Base-by-base conservation (phyloP, 2,329 filamentous ascomycete genomes). In the Apiospora koreana region DNA sequence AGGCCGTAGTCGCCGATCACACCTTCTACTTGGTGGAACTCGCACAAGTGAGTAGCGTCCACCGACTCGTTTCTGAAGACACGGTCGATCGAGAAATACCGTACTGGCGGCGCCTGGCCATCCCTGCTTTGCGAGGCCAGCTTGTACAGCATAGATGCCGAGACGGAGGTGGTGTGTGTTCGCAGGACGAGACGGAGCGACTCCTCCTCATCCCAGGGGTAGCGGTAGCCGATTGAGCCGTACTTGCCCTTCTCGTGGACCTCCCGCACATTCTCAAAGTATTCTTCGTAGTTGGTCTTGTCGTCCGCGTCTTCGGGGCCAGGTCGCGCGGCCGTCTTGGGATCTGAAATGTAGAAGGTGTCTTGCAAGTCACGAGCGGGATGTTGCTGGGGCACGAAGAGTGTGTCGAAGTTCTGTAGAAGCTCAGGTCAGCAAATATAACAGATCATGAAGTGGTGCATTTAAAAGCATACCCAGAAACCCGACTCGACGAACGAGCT, bases 21-120 rank as follows among this genome's bases (percentile, higher is more conserved):
- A 82, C 96, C 96, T 83, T 99, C 96, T 43, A 98, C 94, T 81
- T 99, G 96, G 84, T 99, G 96, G 87, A 99, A 99, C 82, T 99
- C 96, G 48, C 94, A 95, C 78, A 99, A 83, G 86, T 99, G 96
- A 10, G 96, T 99, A 18, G 95, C 95, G 79, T 99, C 96, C 71
- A 99, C 95, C 2, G 94, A 94, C 83, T 99, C 96, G 82, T 99
- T 99, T 75, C 73, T 91, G 91, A 99, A 99, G 72, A 99, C 96
- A 69, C 96, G 91, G 83, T 99, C 96, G 80, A 99, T 99, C 72
- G 94, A 97, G 86, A 99, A 99, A 86, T 97, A 98, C 72, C 95
- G 91, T n/a, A 94, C 94, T 45, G 89, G 87, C 21, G 87, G 88
- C 65, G 88, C 87, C 68, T 85, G 84, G 65, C 89, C 89, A 76